Conservation (phyloP, 139 green algal genomes). For the Chlamydomonas incerta region DNA sequence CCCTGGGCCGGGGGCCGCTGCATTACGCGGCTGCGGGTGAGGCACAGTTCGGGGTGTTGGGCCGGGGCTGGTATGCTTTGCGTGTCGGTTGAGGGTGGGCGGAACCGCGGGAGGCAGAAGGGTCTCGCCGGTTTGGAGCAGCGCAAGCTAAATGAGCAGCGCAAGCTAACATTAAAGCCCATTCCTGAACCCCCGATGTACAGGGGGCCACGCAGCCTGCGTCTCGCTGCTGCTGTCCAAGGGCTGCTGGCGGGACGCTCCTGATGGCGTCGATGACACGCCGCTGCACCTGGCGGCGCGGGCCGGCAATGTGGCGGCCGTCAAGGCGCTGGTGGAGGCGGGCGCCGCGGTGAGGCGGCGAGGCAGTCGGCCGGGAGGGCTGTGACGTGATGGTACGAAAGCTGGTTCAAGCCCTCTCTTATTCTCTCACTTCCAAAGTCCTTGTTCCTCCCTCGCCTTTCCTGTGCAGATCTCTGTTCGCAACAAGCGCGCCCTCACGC, state of each 20-base stretch:
- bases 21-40: constrained; percentile 69
- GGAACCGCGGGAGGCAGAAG: too few species aligned
- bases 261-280: constrained; percentile 67
- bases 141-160: too few species aligned
- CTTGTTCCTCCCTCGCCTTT: too few species aligned
- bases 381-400: background rate
- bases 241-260: constrained; percentile 69
- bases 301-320: background rate
- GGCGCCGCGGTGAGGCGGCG: constrained; percentile 38
- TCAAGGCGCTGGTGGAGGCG: constrained; percentile 60
- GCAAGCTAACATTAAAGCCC: too few species aligned
- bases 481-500: constrained; percentile 75
- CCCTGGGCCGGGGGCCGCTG: constrained; percentile 66
- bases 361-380: background rate
- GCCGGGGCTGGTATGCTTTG: too few species aligned
- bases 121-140: too few species aligned
- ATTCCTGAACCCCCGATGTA: too few species aligned
- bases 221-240: constrained; percentile 57
- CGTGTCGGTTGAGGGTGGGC: too few species aligned
- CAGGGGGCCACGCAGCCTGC: constrained; percentile 12
- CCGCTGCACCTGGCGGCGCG: constrained; percentile 75
- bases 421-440: background rate
- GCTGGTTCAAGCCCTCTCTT: background rate
- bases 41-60: background rate
- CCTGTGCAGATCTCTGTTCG: constrained; percentile 7